These are phyloP conservation scores for Parmales sp. DNA, from an alignment of 108 stramenopile species.

Conservation along the genomic window DNA sequence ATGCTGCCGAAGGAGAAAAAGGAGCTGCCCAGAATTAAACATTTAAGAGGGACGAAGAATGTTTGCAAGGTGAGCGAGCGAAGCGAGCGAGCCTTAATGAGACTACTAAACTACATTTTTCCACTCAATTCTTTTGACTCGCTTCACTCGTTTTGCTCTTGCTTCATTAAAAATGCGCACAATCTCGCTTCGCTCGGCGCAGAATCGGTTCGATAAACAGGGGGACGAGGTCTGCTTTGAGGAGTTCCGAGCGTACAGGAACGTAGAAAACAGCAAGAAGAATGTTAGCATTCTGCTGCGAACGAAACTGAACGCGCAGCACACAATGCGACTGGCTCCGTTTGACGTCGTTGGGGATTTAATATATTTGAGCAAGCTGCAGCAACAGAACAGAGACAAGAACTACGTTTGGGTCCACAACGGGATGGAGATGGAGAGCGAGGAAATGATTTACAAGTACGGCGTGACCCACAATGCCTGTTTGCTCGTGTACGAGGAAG, in stretches of 20 bases:
- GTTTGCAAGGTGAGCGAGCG: too few species aligned
- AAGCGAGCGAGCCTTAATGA: too few species aligned
- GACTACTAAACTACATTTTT: too few species aligned
- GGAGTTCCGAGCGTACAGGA: not conserved
- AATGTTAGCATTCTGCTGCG: not conserved
- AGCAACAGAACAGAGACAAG: not conserved
- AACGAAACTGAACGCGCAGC: not conserved
- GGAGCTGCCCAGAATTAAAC: too few species aligned
- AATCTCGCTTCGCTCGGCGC: too few species aligned
- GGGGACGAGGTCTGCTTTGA: not conserved
- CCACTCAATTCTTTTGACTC: too few species aligned
- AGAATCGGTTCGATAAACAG: not conserved
- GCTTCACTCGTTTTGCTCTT: too few species aligned
- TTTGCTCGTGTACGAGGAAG: not conserved
- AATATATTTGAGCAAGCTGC: not conserved
- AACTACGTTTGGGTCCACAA: not conserved
- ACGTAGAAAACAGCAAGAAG: not conserved
- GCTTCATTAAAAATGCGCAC: too few species aligned
- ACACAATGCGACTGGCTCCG: not conserved
- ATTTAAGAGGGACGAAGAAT: too few species aligned
- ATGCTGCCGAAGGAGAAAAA: too few species aligned
- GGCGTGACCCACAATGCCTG: not conserved
- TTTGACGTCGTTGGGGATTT: conserved; percentile 4
- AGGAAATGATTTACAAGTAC: not conserved
- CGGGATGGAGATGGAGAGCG: not conserved